These are phyloP conservation scores for Pseudogymnoascus sp. DNA, from an alignment of 2,329 filamentous ascomycete genomes.

Conservation along the genomic window DNA sequence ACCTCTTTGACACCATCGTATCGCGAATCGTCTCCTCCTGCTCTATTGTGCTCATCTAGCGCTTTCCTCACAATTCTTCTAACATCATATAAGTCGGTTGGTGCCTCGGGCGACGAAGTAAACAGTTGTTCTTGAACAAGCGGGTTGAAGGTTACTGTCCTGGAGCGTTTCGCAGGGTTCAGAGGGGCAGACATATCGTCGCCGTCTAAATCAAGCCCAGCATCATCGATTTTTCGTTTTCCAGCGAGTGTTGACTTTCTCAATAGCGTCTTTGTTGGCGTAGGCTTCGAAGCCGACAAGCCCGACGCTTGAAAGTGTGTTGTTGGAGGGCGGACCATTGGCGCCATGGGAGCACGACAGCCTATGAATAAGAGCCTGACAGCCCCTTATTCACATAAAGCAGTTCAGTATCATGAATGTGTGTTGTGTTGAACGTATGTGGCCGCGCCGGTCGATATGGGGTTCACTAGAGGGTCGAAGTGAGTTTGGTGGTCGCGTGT, in stretches of 20 bases:
- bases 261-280: constrained; percentile 4
- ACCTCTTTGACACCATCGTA: constrained; percentile 53
- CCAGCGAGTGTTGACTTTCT: constrained; percentile 8
- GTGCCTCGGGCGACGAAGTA: background rate
- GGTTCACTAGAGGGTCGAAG: background rate
- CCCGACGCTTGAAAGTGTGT: constrained; percentile 6
- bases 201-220: constrained; percentile 13
- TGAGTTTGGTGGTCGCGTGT: constrained; percentile 7
- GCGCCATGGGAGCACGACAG: constrained; percentile 9
- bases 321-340: constrained; percentile 7
- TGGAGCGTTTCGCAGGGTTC: constrained; percentile 24
- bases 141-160: constrained; percentile 27
- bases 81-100: background rate
- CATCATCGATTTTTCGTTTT: constrained; percentile 1
- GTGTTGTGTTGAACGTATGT: background rate
- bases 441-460: background rate
- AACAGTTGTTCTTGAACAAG: constrained; percentile 14
- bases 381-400: constrained; percentile 2
- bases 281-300: constrained; percentile 1
- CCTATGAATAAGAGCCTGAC: constrained; percentile 9
- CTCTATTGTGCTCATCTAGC: background rate
- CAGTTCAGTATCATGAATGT: background rate
- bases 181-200: constrained; percentile 19
- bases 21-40: constrained; percentile 45
- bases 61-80: constrained; percentile 3